These are phyloP conservation scores for Boletus rufocinnamomeus DNA, from an alignment of 768 basidiomycete genomes.

Conservation along the genomic window DNA sequence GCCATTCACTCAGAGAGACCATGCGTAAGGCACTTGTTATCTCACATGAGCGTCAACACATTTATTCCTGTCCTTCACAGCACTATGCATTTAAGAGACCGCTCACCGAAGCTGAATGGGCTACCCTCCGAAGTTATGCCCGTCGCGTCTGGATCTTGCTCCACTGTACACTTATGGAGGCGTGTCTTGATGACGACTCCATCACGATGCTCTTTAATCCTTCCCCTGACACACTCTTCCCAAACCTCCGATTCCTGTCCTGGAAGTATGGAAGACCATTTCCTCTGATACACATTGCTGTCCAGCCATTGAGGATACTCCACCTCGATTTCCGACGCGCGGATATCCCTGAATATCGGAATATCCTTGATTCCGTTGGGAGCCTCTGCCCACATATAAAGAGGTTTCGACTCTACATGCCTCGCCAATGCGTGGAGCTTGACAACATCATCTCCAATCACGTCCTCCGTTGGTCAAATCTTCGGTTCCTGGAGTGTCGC, in stretches of 20 bases:
- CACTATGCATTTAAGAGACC: not conserved
- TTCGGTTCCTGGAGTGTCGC: not conserved
- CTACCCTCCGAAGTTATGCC: not conserved
- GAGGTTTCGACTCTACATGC: not conserved
- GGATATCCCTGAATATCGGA: not conserved
- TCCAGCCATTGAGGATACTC: not conserved
- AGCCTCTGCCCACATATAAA: not conserved
- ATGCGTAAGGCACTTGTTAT: not conserved
- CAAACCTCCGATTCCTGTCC: slow-evolving; percentile 1
- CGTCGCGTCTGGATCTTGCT: slow-evolving; percentile 9
- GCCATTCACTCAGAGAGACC: not conserved
- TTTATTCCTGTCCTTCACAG: not conserved
- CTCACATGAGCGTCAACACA: not conserved
- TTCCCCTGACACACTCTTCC: not conserved
- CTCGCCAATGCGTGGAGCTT: not conserved
- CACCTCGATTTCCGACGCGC: not conserved
- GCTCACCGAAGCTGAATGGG: slow-evolving; percentile 3
- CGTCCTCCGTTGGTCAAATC: slow-evolving; percentile 4
- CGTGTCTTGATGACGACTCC: not conserved
- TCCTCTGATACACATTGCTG: not conserved
- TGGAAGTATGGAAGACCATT: not conserved
- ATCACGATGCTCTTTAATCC: not conserved
- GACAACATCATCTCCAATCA: not conserved
- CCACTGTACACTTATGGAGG: not conserved
- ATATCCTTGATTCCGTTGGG: slow-evolving; percentile 1